A percentile compares a stretch with the other conserved stretches of the same genome.
Conservation (phyloP, 179 eudicot genomes). For the Corrigiola litoralis region DNA sequence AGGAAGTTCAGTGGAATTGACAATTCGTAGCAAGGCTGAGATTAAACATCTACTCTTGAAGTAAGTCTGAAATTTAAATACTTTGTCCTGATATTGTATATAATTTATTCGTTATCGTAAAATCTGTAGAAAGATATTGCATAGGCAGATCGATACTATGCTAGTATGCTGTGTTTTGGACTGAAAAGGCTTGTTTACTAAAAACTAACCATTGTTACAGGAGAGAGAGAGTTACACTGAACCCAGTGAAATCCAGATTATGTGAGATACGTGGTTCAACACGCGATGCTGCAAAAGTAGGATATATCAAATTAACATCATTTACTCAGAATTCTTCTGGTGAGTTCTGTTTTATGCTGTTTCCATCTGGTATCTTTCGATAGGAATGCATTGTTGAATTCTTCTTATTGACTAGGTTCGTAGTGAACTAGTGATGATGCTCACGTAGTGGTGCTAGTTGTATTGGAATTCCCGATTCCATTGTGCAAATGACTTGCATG, state of each 20-base stretch:
- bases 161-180: too few species aligned
- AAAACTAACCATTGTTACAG: constrained; percentile 37
- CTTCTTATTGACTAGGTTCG: not conserved
- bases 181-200: too few species aligned
- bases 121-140: too few species aligned
- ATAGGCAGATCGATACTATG: not conserved
- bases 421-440: too few species aligned
- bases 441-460: too few species aligned
- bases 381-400: not conserved
- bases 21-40: constrained; percentile 54
- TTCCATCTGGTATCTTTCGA: too few species aligned
- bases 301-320: constrained; percentile 84
- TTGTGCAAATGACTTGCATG: too few species aligned
- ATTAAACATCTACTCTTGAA: constrained; percentile 51
- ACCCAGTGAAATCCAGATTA: constrained; percentile 75
- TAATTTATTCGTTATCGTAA: too few species aligned
- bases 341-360: constrained; percentile 24
- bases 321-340: constrained; percentile 94
- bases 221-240: constrained; percentile 72
- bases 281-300: constrained; percentile 59
- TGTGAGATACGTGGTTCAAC: constrained; percentile 68
- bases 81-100: too few species aligned
- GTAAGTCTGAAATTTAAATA: constrained; percentile 37
- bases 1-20: constrained; percentile 77
- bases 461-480: too few species aligned